These are phyloP conservation scores for Metschnikowia lachancei DNA, from an alignment of 805 yeast genomes.

Conservation along the genomic window DNA sequence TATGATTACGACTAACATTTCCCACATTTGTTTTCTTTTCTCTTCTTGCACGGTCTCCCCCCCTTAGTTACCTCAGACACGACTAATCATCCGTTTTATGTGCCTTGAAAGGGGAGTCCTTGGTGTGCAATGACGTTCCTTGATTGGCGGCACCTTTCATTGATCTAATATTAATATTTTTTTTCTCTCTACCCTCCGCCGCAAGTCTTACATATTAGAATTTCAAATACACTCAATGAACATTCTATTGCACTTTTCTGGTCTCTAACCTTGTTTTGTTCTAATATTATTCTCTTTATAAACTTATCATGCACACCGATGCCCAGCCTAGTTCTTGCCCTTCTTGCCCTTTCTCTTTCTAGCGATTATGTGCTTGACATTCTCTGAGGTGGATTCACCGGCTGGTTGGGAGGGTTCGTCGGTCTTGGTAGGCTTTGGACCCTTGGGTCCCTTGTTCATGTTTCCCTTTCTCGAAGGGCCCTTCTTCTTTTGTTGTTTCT, in stretches of 20 bases:
- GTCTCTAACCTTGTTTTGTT: background rate
- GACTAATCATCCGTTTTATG: background rate
- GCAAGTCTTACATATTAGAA: background rate
- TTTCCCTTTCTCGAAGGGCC: constrained; percentile 42
- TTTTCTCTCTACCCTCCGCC: background rate
- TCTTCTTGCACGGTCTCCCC: constrained; percentile 1
- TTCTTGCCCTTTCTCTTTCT: constrained; percentile 66
- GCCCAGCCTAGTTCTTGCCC: constrained; percentile 30
- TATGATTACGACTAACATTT: constrained; percentile 4
- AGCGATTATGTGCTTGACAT: constrained; percentile 63
- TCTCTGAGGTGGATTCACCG: constrained; percentile 46
- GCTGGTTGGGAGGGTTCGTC: constrained; percentile 17
- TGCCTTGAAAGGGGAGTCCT: background rate
- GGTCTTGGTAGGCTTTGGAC: constrained; percentile 24
- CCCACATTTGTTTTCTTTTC: constrained; percentile 2
- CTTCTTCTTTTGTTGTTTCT: constrained; percentile 23
- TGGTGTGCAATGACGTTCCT: background rate
- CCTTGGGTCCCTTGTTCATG: constrained; percentile 41
- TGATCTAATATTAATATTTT: background rate
- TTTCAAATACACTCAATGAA: constrained; percentile 2
- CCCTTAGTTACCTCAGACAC: too few relatives aligned
- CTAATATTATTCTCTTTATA: background rate
- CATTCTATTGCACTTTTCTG: background rate
- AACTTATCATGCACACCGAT: background rate
- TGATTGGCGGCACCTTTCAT: background rate